A percentile compares a stretch with the other conserved stretches of the same genome.
Evolutionary conservation across 2,329 filamentous ascomycete species (phyloP).

Genomic region (Botrytis paeoniae): DNA sequence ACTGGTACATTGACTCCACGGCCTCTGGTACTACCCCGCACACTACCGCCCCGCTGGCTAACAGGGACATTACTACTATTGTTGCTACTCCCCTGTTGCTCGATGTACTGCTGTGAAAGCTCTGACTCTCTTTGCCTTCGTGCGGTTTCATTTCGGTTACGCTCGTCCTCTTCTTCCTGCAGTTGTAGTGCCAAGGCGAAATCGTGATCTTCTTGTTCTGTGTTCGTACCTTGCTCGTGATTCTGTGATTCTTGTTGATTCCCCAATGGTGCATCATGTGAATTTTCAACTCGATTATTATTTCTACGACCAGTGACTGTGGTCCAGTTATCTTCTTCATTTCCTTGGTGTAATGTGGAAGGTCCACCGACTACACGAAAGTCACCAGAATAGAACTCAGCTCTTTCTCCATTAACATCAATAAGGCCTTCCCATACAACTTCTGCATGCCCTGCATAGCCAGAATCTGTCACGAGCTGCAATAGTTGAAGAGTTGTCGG

Average conservation of each 20-base stretch:
- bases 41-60: slow-evolving; percentile 31
- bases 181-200: slow-evolving; percentile 86
- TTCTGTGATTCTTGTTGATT: slow-evolving; percentile 18
- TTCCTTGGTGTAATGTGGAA: slow-evolving; percentile 18
- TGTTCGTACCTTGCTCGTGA: slow-evolving; percentile 30
- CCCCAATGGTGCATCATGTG: not conserved
- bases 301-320: slow-evolving; percentile 22
- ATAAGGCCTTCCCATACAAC: slow-evolving; percentile 94
- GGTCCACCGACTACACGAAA: slow-evolving; percentile 76
- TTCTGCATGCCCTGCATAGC: slow-evolving; percentile 82
- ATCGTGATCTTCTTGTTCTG: slow-evolving; percentile 76
- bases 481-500: slow-evolving; percentile 72
- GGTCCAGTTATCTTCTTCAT: slow-evolving; percentile 28
- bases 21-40: slow-evolving; percentile 6
- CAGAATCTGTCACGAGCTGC: slow-evolving; percentile 87
- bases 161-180: slow-evolving; percentile 89
- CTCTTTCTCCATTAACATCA: slow-evolving; percentile 78
- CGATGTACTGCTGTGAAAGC: slow-evolving; percentile 68
- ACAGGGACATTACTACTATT: slow-evolving; percentile 31
- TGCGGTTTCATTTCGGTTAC: slow-evolving; percentile 60
- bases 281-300: slow-evolving; percentile 3
- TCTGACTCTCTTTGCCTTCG: slow-evolving; percentile 63
- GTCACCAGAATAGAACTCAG: slow-evolving; percentile 85
- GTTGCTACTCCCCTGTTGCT: slow-evolving; percentile 54
- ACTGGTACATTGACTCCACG: not conserved